Base-by-base conservation (phyloP, 768 basidiomycete genomes). In the Candolleomyces efflorescens region DNA sequence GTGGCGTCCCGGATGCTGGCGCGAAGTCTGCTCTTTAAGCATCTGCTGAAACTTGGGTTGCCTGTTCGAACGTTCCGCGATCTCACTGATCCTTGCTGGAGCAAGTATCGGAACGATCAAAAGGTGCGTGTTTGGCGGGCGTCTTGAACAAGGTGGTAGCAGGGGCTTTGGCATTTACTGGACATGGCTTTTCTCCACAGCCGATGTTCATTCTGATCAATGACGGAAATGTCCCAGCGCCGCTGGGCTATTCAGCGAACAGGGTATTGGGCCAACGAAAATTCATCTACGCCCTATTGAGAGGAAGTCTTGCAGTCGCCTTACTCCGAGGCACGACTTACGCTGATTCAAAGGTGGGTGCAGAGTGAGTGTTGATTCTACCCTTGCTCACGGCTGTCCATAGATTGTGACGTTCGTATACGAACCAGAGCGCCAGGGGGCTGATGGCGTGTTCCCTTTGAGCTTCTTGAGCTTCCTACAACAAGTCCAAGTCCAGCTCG, bases 121-220 rank as follows among this genome's bases (percentile, higher is more conserved):
- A 78, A 81, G 70, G 80, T 20, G 3, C 45, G 47, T n/a, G 46
- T 20, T 24, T 38, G 32, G 20, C 24, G 41, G n/a, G n/a, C n/a
- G n/a, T n/a, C n/a, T n/a, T n/a, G n/a, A n/a, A n/a, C n/a, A n/a
- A n/a, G n/a, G n/a, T n/a, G n/a, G n/a, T n/a, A n/a, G n/a, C n/a
- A n/a, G n/a, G n/a, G n/a, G n/a, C n/a, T n/a, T n/a, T n/a, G n/a
- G n/a, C 36, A 13, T 27, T 13, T 36, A 27, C 59, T 43, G 2
- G n/a, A 43, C 41, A 43, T 17, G 18, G 41, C 17, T 2, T 43
- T 43, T n/a, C n/a, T n/a, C n/a, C n/a, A 20, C 15, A 87, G 84
- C 87, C 88, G 1, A 86, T 89, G 85, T 87, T 87, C 56, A 74
- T 82, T 26, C 72, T 89, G 69, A 70, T 75, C 18, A 79, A 82